These are phyloP conservation scores for Phaeodactylum tricornutum DNA, from an alignment of 108 stramenopile genomes.

Conservation along the genomic window DNA sequence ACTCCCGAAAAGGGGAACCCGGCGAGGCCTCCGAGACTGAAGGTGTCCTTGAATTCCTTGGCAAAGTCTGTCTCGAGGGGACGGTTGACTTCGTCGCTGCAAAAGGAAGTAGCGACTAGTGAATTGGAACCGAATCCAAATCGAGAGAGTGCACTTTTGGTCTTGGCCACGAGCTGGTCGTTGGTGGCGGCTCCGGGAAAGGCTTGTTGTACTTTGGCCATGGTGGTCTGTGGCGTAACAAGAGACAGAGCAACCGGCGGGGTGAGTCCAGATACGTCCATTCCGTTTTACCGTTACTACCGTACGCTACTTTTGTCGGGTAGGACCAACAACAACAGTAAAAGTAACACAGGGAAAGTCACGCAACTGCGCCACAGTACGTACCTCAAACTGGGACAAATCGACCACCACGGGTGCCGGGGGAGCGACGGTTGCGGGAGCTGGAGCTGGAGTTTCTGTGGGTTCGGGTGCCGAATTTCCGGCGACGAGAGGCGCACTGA, in stretches of 20 bases:
- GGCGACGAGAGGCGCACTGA: background rate
- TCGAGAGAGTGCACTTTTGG: background rate
- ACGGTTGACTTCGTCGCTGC: constrained; percentile 39
- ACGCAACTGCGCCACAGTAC: constrained; percentile 48
- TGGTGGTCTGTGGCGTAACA: too few relatives aligned
- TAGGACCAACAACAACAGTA: too few relatives aligned
- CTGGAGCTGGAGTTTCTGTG: background rate
- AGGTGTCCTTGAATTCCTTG: constrained; percentile 15
- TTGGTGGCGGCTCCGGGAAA: constrained; percentile 15
- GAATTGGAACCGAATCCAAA: constrained; percentile 8
- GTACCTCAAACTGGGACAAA: too few relatives aligned
- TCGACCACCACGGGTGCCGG: background rate
- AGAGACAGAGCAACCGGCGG: too few relatives aligned
- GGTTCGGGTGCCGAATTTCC: background rate
- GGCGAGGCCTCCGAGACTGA: constrained; percentile 35
- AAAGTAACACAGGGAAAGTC: constrained; percentile 29
- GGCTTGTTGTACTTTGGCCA: constrained; percentile 8
- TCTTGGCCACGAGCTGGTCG: constrained; percentile 2
- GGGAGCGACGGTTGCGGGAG: background rate
- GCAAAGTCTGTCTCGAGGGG: constrained; percentile 23
- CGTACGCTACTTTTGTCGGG: too few relatives aligned
- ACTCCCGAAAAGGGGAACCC: constrained; percentile 48
- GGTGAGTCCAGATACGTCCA: too few relatives aligned
- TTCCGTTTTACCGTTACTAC: too few relatives aligned
- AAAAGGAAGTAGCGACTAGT: constrained; percentile 25